These are phyloP conservation scores for Macrophomina tecta DNA, from an alignment of 2,329 filamentous ascomycete species.

Conservation along the genomic window DNA sequence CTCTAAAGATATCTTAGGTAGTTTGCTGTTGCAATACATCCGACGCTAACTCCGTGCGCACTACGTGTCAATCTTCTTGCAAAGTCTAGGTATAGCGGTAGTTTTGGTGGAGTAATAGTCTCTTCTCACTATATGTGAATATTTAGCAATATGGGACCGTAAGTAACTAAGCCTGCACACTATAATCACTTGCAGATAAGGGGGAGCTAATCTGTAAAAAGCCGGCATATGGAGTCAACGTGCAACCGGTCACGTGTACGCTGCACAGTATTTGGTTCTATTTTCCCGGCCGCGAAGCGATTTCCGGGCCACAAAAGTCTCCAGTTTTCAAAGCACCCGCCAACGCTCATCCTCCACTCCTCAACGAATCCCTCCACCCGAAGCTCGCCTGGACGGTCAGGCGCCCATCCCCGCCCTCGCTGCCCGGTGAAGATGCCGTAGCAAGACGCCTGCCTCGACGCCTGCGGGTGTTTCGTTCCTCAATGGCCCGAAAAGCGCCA, in stretches of 20 bases:
- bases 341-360: constrained; percentile 17
- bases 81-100: no score
- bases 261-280: not conserved
- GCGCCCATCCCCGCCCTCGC: constrained; percentile 18
- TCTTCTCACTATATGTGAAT: not conserved
- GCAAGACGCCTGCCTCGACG: constrained; percentile 6
- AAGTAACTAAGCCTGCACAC: not conserved
- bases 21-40: no score
- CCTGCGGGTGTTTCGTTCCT: constrained; percentile 11
- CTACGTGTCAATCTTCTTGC: no score
- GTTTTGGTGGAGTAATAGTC: not conserved
- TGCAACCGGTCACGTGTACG: not conserved
- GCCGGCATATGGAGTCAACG: not conserved
- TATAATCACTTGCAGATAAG: not conserved
- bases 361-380: not conserved
- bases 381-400: constrained; percentile 9
- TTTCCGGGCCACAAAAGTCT: constrained; percentile 13
- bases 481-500: constrained; percentile 10
- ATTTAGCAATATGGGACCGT: not conserved
- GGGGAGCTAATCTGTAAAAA: not conserved
- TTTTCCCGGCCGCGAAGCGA: constrained; percentile 23
- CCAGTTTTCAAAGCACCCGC: constrained; percentile 19
- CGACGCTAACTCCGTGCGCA: no score
- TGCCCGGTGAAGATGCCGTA: not conserved
- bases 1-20: no score